Percentiles rank a stretch among this genome's conserved stretches.
phyloP scores from a whole-genome alignment of 352 stramenopile species.

The Phytopythium sindhum region DNA sequence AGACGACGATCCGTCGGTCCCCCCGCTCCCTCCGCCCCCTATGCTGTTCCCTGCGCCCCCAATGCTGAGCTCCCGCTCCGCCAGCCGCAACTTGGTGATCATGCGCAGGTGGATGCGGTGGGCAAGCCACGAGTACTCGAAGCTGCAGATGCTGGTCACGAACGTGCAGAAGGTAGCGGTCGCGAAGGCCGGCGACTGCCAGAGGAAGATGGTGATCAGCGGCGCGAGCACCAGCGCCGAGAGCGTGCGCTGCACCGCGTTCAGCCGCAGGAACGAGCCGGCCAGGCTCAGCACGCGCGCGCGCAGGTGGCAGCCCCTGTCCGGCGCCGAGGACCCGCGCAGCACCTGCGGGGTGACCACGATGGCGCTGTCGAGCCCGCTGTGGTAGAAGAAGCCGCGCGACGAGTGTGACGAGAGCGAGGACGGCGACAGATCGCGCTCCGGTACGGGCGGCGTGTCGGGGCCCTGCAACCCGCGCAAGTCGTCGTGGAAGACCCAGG shows the following conservation, averaged over 20 bases:
- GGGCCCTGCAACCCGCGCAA: not conserved
- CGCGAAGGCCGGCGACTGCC: constrained; percentile 56
- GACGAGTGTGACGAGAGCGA: constrained; percentile 24
- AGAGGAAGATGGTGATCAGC: constrained; percentile 66
- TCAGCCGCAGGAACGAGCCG: constrained; percentile 12
- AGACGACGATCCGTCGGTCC: not conserved
- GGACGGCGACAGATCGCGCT: constrained; percentile 11
- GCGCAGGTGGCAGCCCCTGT: not conserved
- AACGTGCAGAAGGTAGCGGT: constrained; percentile 68
- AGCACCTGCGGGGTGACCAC: constrained; percentile 12
- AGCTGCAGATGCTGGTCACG: constrained; percentile 58
- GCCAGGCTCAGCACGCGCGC: not conserved
- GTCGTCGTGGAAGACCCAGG: constrained; percentile 12
- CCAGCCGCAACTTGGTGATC: constrained; percentile 26
- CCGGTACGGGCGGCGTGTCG: constrained; percentile 7
- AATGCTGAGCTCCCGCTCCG: constrained; percentile 16
- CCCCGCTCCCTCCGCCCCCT: not conserved
- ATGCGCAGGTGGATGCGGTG: constrained; percentile 62
- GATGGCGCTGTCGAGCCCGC: constrained; percentile 14
- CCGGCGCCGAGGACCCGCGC: not conserved
- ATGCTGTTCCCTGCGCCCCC: constrained; percentile 1
- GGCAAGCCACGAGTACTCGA: constrained; percentile 69
- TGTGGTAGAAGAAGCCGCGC: constrained; percentile 29
- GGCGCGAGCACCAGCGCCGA: constrained; percentile 54
- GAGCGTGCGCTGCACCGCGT: constrained; percentile 58